Conservation (phyloP, 2,329 filamentous ascomycete species). For the Fusarium cyanostomum region DNA sequence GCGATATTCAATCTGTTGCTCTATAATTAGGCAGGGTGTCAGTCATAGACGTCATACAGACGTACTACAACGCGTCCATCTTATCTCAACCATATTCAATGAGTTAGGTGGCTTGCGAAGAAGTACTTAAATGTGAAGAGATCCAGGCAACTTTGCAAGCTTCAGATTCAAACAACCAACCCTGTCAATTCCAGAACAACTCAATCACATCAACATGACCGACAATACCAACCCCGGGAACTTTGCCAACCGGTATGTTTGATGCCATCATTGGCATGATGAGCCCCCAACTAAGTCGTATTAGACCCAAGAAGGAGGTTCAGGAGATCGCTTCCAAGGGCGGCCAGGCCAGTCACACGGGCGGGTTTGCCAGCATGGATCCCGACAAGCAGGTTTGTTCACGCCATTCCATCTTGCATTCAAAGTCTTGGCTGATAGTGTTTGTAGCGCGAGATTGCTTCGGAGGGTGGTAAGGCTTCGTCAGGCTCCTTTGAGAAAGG, state of each 20-base stretch:
- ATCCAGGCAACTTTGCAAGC: rapidly evolving
- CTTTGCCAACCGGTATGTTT: constrained; percentile 42
- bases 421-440: neutral
- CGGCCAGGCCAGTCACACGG: constrained; percentile 50
- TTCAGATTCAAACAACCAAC: neutral
- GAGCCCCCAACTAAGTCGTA: neutral
- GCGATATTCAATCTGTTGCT: neutral
- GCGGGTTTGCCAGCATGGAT: constrained; percentile 54
- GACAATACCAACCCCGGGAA: constrained; percentile 43
- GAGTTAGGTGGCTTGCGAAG: rapidly evolving
- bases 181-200: neutral
- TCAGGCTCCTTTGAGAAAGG: constrained; percentile 64
- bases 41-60: constrained; percentile 15
- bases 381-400: constrained; percentile 52
- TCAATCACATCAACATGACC: constrained; percentile 14
- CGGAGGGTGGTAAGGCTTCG: constrained; percentile 62
- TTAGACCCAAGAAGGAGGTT: constrained; percentile 56
- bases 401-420: constrained; percentile 43
- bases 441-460: constrained; percentile 60
- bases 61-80: neutral
- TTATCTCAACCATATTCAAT: neutral
- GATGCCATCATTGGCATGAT: rapidly evolving
- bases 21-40: neutral
- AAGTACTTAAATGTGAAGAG: neutral
- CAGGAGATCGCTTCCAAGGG: constrained; percentile 54